Evolutionary conservation across 2,329 filamentous ascomycete genomes (phyloP), one percentile per base, ranked within the genome.

Genomic region (Chrysoporthe austroafricana): DNA sequence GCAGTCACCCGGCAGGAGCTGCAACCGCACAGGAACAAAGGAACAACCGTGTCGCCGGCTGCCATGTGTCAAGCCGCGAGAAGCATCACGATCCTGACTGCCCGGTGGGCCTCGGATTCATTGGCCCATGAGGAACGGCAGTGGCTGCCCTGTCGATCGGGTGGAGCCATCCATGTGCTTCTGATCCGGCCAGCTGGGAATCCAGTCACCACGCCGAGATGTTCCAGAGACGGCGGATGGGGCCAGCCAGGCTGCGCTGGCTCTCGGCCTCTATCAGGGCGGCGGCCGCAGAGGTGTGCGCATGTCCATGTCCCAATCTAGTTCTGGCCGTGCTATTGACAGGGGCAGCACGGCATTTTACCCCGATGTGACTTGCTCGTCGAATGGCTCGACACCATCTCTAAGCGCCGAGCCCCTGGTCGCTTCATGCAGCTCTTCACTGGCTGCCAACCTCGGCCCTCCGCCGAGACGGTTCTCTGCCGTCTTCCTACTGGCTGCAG

Each of bases 351-450:
- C 63, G 54, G 59, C 44, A 64, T 42, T 50, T n/a, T 73, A 76
- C 75, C 72, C 70, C 70, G 67, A 71, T 78, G 73, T 79, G 75
- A 79, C 75, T 80, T 76, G 80, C 74, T 76, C 74, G 76, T 75
- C 75, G 77, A 80, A 79, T 79, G 77, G 79, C 70, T 66, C 43
- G 52, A 66, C 76, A 76, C 77, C 72, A 76, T 75, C 76, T 75
- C 79, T 87, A 87, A 87, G 85, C 85, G 85, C 85, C 83, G 81
- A 82, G 77, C 80, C 80, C 63, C 81, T 85, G 83, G 26, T 82
- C 80, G 74, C 75, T 77, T 76, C 78, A 80, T 84, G 83, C 83
- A 83, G 80, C 79, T 80, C 79, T 72, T 72, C 75, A 76, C 70
- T 73, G 67, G 73, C 64, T 72, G 70, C 66, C 72, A 69, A 59